Conservation (phyloP, 164 flowering plant species). For the Echeveria elegans region DNA sequence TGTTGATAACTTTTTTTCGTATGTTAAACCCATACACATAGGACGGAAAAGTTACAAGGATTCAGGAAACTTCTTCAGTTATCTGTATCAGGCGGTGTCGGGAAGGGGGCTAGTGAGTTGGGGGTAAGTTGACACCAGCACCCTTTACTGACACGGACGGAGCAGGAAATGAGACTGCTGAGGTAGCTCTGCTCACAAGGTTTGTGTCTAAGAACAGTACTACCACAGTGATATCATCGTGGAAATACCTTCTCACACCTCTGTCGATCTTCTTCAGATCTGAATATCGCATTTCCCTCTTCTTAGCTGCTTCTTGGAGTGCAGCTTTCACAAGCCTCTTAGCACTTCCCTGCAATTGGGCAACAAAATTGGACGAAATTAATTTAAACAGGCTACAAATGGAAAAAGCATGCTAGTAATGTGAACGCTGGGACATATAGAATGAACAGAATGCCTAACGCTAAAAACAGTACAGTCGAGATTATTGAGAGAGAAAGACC, state of each 20-base stretch:
- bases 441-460: not conserved
- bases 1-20: not conserved
- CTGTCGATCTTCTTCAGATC: slow-evolving; percentile 4
- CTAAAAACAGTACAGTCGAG: no score
- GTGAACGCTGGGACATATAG: not conserved
- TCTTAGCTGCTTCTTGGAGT: not conserved
- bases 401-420: not conserved
- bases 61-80: not conserved
- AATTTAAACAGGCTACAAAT: not conserved
- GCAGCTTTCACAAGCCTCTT: not conserved
- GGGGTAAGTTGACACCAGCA: not conserved
- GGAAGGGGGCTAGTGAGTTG: not conserved
- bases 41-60: not conserved
- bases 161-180: not conserved
- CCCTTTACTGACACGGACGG: not conserved
- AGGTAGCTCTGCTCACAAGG: slow-evolving; percentile 5
- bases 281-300: slow-evolving; percentile 7
- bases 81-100: not conserved
- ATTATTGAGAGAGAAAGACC: not conserved
- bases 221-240: not conserved
- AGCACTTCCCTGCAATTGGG: not conserved
- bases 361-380: not conserved
- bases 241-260: slow-evolving; percentile 7
- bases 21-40: not conserved
- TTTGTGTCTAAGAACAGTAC: slow-evolving; percentile 4